Conservation (phyloP, 495 filamentous ascomycete genomes). For the Pyrenula aspistea region DNA sequence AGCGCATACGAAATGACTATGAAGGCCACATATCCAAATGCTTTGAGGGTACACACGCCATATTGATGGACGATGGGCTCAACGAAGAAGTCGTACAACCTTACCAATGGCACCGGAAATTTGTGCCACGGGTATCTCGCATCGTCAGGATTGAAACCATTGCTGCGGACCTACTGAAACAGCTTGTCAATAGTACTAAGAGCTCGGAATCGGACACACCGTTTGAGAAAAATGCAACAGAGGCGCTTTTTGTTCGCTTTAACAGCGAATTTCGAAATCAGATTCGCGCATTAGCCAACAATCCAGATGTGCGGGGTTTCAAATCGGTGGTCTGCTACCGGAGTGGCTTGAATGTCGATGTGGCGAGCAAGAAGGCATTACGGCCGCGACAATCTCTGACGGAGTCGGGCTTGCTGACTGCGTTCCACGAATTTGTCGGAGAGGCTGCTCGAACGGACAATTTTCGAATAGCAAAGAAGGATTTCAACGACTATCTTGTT, state of each 20-base stretch:
- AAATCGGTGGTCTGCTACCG: slow-evolving; percentile 81
- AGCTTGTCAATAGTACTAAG: slow-evolving; percentile 12
- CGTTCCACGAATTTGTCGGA: slow-evolving; percentile 14
- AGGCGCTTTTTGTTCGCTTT: slow-evolving; percentile 25
- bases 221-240: slow-evolving; percentile 15
- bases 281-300: slow-evolving; percentile 40
- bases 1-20: slow-evolving; percentile 40
- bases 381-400: slow-evolving; percentile 8
- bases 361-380: not conserved
- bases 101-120: slow-evolving; percentile 60
- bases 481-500: slow-evolving; percentile 55
- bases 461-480: slow-evolving; percentile 49
- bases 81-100: slow-evolving; percentile 42
- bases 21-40: slow-evolving; percentile 49
- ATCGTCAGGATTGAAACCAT: slow-evolving; percentile 79
- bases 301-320: slow-evolving; percentile 68
- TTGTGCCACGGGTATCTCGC: slow-evolving; percentile 40
- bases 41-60: slow-evolving; percentile 60
- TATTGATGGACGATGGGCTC: slow-evolving; percentile 73
- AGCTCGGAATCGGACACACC: slow-evolving; percentile 7
- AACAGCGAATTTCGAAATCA: slow-evolving; percentile 28
- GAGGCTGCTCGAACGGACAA: slow-evolving; percentile 5
- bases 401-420: slow-evolving; percentile 13
- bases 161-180: slow-evolving; percentile 50
- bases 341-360: slow-evolving; percentile 48